phyloP scores from a whole-genome alignment of 2,329 filamentous ascomycete genomes.

The Ustulina deusta region DNA sequence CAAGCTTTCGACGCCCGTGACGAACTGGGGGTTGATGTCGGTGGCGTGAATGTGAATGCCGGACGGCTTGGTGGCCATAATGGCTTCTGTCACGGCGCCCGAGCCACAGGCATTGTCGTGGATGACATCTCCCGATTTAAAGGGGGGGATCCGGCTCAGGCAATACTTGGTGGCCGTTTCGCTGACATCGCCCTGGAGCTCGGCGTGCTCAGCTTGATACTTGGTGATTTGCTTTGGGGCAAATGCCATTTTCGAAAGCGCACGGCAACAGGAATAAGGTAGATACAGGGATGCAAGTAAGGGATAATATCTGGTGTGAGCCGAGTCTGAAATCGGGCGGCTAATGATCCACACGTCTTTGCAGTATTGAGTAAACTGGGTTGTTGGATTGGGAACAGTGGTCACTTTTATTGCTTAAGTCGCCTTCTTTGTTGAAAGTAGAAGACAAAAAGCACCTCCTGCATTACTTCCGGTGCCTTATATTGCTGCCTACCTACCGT shows the following conservation, averaged over 20 bases:
- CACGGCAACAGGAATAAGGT: no score
- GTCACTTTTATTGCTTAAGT: no score
- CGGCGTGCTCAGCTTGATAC: constrained; percentile 31
- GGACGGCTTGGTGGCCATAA: constrained; percentile 23
- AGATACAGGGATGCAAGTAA: no score
- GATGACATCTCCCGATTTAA: constrained; percentile 22
- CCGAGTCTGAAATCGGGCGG: no score
- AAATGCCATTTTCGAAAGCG: constrained; percentile 31
- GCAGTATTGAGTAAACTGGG: no score
- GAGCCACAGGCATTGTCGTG: constrained; percentile 34
- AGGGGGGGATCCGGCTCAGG: constrained; percentile 15
- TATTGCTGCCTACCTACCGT: no score
- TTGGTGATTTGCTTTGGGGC: constrained; percentile 34
- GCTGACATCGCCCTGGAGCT: constrained; percentile 34
- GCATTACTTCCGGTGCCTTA: no score
- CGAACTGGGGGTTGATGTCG: constrained; percentile 12
- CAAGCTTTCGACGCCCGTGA: neutral
- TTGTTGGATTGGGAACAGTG: no score
- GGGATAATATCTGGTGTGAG: no score
- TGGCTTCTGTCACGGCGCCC: constrained; percentile 27
- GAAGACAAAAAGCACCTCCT: no score
- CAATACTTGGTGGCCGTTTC: constrained; percentile 23
- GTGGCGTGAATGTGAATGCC: constrained; percentile 32
- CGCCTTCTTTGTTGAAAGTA: no score
- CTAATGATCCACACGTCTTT: no score